These are phyloP conservation scores for Hippophae rhamnoides DNA, from an alignment of 306 rosid genomes.

Conservation along the genomic window DNA sequence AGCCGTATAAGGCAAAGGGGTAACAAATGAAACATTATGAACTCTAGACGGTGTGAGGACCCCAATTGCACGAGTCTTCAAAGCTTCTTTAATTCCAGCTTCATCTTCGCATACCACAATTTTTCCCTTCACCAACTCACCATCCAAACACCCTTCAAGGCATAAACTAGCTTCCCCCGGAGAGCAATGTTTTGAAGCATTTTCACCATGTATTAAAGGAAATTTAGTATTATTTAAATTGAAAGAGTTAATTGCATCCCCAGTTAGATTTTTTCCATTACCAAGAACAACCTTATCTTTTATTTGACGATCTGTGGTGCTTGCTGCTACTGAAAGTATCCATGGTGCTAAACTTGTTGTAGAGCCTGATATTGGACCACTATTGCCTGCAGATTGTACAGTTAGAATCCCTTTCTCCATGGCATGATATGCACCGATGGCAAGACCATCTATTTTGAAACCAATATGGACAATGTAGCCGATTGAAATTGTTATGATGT, in stretches of 20 bases:
- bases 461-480: accelerated
- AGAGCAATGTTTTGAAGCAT: background rate
- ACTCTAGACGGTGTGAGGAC: background rate
- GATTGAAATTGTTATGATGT: conserved; percentile 19
- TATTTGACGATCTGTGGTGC: conserved; percentile 20
- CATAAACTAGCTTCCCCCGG: background rate
- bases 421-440: conserved; percentile 32
- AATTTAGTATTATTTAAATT: background rate
- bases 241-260: background rate
- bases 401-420: conserved; percentile 22
- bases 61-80: conserved; percentile 8
- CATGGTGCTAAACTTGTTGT: conserved; percentile 21
- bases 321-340: conserved; percentile 28
- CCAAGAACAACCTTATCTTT: conserved; percentile 21
- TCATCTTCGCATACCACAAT: conserved; percentile 18
- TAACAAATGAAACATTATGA: background rate
- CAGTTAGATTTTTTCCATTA: conserved; percentile 11
- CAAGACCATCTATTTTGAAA: background rate
- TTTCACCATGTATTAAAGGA: conserved; percentile 4
- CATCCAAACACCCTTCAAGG: background rate
- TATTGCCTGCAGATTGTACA: conserved; percentile 18
- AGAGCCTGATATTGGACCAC: background rate
- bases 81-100: background rate
- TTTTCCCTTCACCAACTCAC: conserved; percentile 23
- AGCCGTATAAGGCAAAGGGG: conserved; percentile 4